Evolutionary conservation across 1,139 yeast genomes (phyloP).

Genomic region (Pichiaceae sp.): DNA sequence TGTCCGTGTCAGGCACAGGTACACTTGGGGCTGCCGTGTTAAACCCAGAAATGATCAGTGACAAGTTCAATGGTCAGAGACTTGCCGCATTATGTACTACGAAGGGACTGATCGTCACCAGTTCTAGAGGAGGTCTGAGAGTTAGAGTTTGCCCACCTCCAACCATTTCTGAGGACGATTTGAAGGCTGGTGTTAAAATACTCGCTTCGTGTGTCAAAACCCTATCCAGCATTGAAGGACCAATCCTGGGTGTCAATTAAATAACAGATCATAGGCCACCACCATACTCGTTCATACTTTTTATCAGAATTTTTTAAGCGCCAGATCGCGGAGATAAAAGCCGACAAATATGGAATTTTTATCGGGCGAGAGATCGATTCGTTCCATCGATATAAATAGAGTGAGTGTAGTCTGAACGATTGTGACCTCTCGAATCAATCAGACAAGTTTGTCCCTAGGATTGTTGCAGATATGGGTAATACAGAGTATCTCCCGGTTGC

Average conservation of each 20-base stretch:
- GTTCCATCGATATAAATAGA: too few relatives aligned
- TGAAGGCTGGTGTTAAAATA: constrained; percentile 58
- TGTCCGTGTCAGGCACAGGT: background rate
- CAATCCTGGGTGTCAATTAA: constrained; percentile 9
- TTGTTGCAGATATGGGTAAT: constrained; percentile 1
- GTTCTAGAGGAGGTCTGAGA: constrained; percentile 87
- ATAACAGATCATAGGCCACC: too few relatives aligned
- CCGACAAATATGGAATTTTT: too few relatives aligned
- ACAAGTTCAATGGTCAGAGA: constrained; percentile 71
- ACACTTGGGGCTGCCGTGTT: constrained; percentile 79
- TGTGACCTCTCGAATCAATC: too few relatives aligned
- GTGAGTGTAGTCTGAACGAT: too few relatives aligned
- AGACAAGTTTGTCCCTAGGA: too few relatives aligned
- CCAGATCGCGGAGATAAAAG: too few relatives aligned
- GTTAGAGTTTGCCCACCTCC: constrained; percentile 91
- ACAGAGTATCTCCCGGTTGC: constrained; percentile 13
- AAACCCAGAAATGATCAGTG: constrained; percentile 35
- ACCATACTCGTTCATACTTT: too few relatives aligned
- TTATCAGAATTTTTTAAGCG: too few relatives aligned
- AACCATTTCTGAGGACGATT: constrained; percentile 74
- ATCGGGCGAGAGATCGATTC: too few relatives aligned
- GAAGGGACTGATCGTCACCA: constrained; percentile 75
- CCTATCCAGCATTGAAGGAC: constrained; percentile 9
- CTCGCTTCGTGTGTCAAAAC: constrained; percentile 12
- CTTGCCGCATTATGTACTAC: constrained; percentile 92